phyloP scores from a whole-genome alignment of 176 grass and related monocot genomes.

The Triticum urartu region DNA sequence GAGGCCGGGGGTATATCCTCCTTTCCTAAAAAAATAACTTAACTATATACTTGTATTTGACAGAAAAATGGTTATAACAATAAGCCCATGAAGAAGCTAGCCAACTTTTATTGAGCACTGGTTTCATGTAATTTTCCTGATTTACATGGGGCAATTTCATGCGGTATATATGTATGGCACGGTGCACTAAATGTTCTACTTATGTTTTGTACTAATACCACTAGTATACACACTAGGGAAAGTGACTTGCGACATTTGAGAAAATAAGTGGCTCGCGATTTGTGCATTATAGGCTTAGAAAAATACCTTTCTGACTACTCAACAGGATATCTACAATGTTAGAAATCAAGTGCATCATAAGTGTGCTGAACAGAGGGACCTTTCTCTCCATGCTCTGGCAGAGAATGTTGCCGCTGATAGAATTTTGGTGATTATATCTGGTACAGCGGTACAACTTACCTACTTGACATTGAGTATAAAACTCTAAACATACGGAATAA shows the following conservation, averaged over 20 bases:
- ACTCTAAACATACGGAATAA: background rate
- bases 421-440: background rate
- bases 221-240: background rate
- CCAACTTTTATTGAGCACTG: background rate
- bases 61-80: background rate
- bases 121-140: background rate
- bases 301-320: background rate
- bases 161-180: background rate
- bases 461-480: constrained; percentile 9
- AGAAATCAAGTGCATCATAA: background rate
- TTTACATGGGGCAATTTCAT: background rate
- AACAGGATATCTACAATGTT: background rate
- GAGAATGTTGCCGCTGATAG: background rate
- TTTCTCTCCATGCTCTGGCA: background rate
- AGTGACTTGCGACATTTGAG: background rate
- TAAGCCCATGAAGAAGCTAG: background rate
- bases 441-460: background rate
- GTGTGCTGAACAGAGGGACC: background rate
- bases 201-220: background rate
- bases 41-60: background rate
- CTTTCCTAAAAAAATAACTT: background rate
- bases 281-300: background rate
- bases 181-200: background rate
- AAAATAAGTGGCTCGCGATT: background rate
- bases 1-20: no score